Evolutionary conservation across 352 stramenopile species (phyloP).

Genomic region (Phytophthora uliginosa): DNA sequence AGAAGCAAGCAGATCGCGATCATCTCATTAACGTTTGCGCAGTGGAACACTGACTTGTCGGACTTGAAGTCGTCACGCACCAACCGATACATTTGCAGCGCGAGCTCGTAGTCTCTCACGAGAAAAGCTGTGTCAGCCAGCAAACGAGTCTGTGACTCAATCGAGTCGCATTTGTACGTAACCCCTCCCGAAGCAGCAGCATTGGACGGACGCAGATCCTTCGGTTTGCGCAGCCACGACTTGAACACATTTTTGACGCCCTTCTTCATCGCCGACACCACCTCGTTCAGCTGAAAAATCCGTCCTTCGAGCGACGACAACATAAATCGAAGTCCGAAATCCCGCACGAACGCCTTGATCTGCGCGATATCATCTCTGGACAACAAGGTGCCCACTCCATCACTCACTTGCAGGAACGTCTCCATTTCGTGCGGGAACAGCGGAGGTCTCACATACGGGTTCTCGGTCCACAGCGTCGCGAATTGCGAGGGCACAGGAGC

Average conservation of each 20-base stretch:
- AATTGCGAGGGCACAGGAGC: constrained; percentile 41
- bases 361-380: constrained; percentile 76
- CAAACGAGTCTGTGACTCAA: constrained; percentile 91
- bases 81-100: constrained; percentile 92
- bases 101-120: constrained; percentile 91
- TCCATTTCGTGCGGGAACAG: constrained; percentile 52
- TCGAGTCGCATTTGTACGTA: constrained; percentile 86
- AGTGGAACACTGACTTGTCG: constrained; percentile 89
- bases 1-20: constrained; percentile 88
- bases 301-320: constrained; percentile 85
- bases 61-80: constrained; percentile 93
- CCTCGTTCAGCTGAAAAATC: constrained; percentile 89
- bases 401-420: constrained; percentile 40
- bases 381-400: constrained; percentile 53
- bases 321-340: constrained; percentile 84
- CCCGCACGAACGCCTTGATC: constrained; percentile 76
- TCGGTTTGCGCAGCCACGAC: constrained; percentile 92
- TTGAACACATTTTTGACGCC: constrained; percentile 95
- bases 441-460: constrained; percentile 72
- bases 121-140: constrained; percentile 93
- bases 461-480: constrained; percentile 50
- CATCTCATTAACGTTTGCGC: constrained; percentile 90
- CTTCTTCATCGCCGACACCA: constrained; percentile 92
- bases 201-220: constrained; percentile 61
- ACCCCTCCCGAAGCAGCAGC: constrained; percentile 32